These are phyloP conservation scores for Tremella mesenterica DNA, from an alignment of 768 basidiomycete species.

Conservation along the genomic window DNA sequence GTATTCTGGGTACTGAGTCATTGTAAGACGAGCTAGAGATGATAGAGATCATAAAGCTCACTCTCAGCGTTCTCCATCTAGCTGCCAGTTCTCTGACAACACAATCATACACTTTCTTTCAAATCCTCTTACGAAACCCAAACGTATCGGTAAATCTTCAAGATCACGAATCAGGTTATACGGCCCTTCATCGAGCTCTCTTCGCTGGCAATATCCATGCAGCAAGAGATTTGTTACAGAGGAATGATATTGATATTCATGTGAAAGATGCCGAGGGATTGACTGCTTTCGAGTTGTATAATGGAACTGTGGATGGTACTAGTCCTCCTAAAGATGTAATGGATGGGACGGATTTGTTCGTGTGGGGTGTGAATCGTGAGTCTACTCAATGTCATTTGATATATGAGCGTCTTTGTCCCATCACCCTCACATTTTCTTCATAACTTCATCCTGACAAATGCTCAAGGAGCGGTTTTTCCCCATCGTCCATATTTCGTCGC, in stretches of 20 bases:
- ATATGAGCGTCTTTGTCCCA: neutral
- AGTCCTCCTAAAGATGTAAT: conserved; percentile 16
- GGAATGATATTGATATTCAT: conserved; percentile 60
- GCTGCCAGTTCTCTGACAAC: conserved; percentile 60
- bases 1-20: no score
- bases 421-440: no score
- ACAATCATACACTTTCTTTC: conserved; percentile 64
- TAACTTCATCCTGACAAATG: no score
- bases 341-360: conserved; percentile 58
- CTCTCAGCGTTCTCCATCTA: conserved; percentile 68
- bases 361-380: conserved; percentile 72
- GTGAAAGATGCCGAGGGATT: conserved; percentile 78
- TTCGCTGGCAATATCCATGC: conserved; percentile 56
- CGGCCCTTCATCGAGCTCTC: conserved; percentile 75
- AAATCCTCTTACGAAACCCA: conserved; percentile 65
- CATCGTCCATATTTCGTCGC: no score
- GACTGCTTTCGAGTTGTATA: conserved; percentile 86
- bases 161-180: conserved; percentile 84
- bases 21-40: neutral
- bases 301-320: conserved; percentile 65
- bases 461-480: no score
- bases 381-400: neutral
- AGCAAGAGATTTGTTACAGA: conserved; percentile 66
- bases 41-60: neutral
- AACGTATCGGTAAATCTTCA: conserved; percentile 66